Evolutionary conservation across 192 early-diverging fungal genomes (phyloP).

Genomic region (Podila epigama): DNA sequence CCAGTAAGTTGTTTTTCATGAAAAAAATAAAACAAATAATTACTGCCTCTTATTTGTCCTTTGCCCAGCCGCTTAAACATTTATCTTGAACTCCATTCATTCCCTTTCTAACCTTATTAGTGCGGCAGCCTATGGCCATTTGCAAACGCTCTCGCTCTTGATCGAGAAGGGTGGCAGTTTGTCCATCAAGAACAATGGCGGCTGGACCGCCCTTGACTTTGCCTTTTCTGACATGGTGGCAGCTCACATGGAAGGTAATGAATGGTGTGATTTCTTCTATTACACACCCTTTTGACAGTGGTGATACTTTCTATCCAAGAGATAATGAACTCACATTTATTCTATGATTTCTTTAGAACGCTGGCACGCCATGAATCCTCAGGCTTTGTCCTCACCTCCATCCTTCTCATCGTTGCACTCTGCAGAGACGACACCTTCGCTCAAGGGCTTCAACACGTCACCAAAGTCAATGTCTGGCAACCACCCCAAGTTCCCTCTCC

Average conservation of each 20-base stretch:
- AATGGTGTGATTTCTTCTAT: not conserved
- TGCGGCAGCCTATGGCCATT: constrained; percentile 42
- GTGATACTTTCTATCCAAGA: not conserved
- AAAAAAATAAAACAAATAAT: too few relatives aligned
- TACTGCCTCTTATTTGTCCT: too few relatives aligned
- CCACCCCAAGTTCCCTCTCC: not conserved
- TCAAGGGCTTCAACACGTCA: not conserved
- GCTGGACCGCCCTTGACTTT: constrained; percentile 48
- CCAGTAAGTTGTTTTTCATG: constrained; percentile 21
- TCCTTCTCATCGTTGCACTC: constrained; percentile 41
- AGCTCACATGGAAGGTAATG: constrained; percentile 46
- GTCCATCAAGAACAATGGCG: constrained; percentile 46
- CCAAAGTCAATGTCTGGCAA: not conserved
- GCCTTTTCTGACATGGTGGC: constrained; percentile 42
- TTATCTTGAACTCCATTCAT: not conserved
- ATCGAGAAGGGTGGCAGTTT: constrained; percentile 38
- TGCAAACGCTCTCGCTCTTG: constrained; percentile 37
- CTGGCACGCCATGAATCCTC: constrained; percentile 23
- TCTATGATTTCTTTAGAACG: constrained; percentile 18
- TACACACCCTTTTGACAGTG: not conserved
- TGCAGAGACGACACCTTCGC: not conserved
- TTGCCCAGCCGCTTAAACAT: not conserved
- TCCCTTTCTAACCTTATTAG: constrained; percentile 10
- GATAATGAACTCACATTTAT: not conserved
- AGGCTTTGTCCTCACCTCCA: constrained; percentile 13